These are phyloP conservation scores for Polytrichum formosum DNA, from an alignment of 225 moss, liverwort and hornwort genomes.

Conservation along the genomic window DNA sequence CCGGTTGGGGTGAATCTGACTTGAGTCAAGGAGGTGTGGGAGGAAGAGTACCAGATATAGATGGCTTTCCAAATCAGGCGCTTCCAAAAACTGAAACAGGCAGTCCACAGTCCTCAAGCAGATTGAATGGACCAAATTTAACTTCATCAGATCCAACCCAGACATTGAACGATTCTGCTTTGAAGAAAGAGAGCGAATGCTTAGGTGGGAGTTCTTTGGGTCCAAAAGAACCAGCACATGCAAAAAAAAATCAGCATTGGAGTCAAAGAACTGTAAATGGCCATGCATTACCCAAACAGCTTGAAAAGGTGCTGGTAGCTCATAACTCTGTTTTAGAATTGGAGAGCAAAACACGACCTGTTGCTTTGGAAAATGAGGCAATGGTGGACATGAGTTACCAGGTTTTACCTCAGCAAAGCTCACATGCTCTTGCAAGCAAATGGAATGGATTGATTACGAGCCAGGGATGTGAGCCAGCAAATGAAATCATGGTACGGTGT, in stretches of 20 bases:
- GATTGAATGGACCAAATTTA: slow-evolving; percentile 14
- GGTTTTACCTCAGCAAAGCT: slow-evolving; percentile 29
- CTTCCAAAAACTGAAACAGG: slow-evolving; percentile 26
- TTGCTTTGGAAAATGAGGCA: slow-evolving; percentile 21
- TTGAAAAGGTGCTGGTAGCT: slow-evolving; percentile 30
- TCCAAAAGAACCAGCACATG: slow-evolving; percentile 43
- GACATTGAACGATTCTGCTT: slow-evolving; percentile 23
- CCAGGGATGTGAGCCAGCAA: slow-evolving; percentile 32
- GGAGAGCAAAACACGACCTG: slow-evolving; percentile 11
- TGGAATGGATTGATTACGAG: slow-evolving; percentile 25
- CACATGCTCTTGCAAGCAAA: slow-evolving; percentile 29
- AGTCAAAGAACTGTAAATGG: slow-evolving; percentile 57
- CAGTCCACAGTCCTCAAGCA: slow-evolving; percentile 33
- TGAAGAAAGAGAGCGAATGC: slow-evolving; percentile 44
- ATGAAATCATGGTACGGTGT: slow-evolving; percentile 24
- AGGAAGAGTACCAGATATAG: slow-evolving; percentile 36
- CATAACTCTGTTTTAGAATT: slow-evolving; percentile 15
- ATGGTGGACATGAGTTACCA: slow-evolving; percentile 44
- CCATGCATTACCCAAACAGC: slow-evolving; percentile 36
- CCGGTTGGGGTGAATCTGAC: slow-evolving; percentile 48
- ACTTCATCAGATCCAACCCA: slow-evolving; percentile 17
- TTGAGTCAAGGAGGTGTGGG: slow-evolving; percentile 32
- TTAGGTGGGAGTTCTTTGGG: slow-evolving; percentile 25
- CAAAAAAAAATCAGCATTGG: slow-evolving; percentile 52
- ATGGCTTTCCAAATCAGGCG: slow-evolving; percentile 28